Evolutionary conservation across 73 alveolate species (phyloP).

Genomic region (Effrenium voratum): DNA sequence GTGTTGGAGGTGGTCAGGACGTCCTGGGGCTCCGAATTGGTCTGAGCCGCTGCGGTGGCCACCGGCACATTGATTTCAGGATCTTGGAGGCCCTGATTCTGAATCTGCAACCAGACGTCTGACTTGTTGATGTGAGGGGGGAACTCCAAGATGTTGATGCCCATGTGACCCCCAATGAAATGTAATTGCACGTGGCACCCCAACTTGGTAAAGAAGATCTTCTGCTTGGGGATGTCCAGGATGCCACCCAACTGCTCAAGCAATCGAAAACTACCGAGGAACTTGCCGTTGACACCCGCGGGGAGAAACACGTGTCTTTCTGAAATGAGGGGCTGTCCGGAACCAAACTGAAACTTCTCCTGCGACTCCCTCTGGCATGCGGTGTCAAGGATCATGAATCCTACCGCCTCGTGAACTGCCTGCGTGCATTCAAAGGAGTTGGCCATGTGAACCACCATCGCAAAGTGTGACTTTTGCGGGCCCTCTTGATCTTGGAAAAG

Average conservation of each 20-base stretch:
- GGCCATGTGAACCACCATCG: background rate
- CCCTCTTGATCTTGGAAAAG: background rate
- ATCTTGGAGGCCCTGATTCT: too few species aligned
- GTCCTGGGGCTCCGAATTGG: background rate
- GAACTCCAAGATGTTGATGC: background rate
- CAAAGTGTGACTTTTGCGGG: background rate
- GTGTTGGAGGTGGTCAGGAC: background rate
- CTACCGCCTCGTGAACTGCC: background rate
- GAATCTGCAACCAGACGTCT: background rate
- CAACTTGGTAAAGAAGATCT: background rate
- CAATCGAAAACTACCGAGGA: background rate
- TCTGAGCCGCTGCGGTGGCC: background rate
- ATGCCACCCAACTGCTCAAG: background rate
- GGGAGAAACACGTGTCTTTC: background rate
- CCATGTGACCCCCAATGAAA: background rate
- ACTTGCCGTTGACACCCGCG: background rate
- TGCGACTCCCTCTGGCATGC: background rate
- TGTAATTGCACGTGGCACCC: background rate
- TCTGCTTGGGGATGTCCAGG: background rate
- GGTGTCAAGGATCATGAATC: slow-evolving; percentile 16
- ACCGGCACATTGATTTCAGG: background rate
- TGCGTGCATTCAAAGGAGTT: background rate
- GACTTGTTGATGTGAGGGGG: background rate
- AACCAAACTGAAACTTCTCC: slow-evolving; percentile 16
- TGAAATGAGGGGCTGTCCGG: background rate